Percentiles rank a stretch among this genome's conserved stretches.
Evolutionary conservation across 1,284 basidiomycete genomes (phyloP).

Genomic region (Exobasidium rhododendri): DNA sequence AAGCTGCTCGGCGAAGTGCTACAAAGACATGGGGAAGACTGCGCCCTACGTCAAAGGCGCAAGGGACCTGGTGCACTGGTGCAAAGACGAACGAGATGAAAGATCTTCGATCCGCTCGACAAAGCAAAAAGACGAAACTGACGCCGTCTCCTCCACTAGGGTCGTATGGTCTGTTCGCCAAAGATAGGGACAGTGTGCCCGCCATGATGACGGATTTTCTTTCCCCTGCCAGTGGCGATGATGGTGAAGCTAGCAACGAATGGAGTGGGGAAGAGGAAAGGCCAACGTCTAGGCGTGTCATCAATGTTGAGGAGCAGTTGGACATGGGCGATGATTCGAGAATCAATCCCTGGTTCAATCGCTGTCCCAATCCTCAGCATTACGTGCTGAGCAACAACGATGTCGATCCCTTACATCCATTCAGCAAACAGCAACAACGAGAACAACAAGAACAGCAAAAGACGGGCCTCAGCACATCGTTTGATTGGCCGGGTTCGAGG

Average conservation of each 20-base stretch:
- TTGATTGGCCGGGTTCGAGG: slow-evolving; percentile 11
- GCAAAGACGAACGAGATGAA: not conserved
- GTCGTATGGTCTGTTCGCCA: not conserved
- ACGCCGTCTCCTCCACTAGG: too few species aligned
- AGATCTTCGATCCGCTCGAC: not conserved
- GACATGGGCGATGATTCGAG: slow-evolving; percentile 41
- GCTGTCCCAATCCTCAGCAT: slow-evolving; percentile 35
- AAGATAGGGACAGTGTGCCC: not conserved
- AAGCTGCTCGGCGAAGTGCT: slow-evolving; percentile 46
- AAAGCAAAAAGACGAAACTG: not conserved
- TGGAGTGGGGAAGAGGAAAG: not conserved
- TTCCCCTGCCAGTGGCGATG: not conserved
- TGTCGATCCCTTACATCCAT: not conserved
- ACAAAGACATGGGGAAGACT: slow-evolving; percentile 35
- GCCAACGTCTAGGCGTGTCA: not conserved
- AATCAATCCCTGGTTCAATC: slow-evolving; percentile 39
- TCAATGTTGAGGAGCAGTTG: slow-evolving; percentile 14
- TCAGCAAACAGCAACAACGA: not conserved
- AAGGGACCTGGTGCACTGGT: not conserved
- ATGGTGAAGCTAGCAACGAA: slow-evolving; percentile 3
- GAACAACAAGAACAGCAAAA: too few species aligned
- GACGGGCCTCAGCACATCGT: not conserved
- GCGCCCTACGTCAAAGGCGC: not conserved
- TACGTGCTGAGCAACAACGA: not conserved
- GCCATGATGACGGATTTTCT: not conserved